phyloP scores from a whole-genome alignment of 176 grass and related monocot species.

The Phyllostachys edulis region DNA sequence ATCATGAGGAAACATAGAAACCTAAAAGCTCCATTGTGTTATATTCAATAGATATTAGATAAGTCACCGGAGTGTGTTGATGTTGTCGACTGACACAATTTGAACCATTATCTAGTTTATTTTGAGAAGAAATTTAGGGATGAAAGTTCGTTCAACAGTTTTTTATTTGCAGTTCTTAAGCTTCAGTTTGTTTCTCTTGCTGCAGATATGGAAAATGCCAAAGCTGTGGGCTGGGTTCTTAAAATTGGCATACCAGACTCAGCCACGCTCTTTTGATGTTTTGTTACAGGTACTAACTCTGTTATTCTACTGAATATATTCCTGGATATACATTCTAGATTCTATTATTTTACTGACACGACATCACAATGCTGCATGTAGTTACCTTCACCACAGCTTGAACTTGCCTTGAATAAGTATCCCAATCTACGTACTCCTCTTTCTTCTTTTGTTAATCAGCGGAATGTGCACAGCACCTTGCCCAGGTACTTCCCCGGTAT shows the following conservation, averaged over 20 bases:
- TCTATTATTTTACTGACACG: constrained; percentile 41
- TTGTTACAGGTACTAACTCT: constrained; percentile 66
- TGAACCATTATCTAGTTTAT: constrained; percentile 20
- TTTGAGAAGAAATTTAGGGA: not conserved
- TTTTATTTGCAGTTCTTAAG: constrained; percentile 4
- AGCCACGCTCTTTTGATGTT: constrained; percentile 87
- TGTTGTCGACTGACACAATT: not conserved
- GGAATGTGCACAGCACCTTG: constrained; percentile 58
- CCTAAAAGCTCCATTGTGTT: not conserved
- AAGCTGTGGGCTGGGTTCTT: constrained; percentile 96
- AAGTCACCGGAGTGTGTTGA: not conserved
- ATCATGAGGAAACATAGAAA: not conserved
- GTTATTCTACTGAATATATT: constrained; percentile 6
- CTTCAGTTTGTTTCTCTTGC: constrained; percentile 19
- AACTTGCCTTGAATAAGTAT: constrained; percentile 65
- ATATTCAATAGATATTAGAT: not conserved
- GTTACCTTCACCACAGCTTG: constrained; percentile 77
- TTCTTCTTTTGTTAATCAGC: constrained; percentile 72
- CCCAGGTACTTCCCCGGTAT: constrained; percentile 48
- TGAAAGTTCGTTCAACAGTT: not conserved
- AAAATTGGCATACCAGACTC: constrained; percentile 86
- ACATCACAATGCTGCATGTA: constrained; percentile 44
- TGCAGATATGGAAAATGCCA: constrained; percentile 97
- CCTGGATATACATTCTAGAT: not conserved
- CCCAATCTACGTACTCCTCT: constrained; percentile 60